Evolutionary conservation across 2,329 filamentous ascomycete species (phyloP).

Genomic region (Fusarium redolens): DNA sequence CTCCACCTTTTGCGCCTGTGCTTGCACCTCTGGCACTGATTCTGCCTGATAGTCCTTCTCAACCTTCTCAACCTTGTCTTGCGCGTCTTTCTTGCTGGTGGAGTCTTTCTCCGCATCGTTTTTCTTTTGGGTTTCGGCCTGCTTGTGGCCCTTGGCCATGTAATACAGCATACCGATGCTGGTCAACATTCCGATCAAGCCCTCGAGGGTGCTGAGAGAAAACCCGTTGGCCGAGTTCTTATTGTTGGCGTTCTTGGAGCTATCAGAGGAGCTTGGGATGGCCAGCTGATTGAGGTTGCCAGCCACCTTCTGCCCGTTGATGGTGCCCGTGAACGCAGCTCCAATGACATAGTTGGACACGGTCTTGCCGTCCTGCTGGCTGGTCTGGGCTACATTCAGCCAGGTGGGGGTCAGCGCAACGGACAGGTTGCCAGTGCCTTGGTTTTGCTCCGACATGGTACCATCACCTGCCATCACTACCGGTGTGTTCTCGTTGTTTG

Average conservation of each 20-base stretch:
- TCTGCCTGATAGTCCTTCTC: not conserved
- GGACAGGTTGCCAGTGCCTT: not conserved
- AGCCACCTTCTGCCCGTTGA: not conserved
- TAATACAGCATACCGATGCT: not conserved
- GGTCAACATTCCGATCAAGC: not conserved
- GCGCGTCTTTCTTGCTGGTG: not conserved
- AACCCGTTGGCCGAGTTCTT: not conserved
- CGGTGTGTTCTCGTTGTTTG: not conserved
- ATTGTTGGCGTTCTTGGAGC: not conserved
- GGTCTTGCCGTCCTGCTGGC: not conserved
- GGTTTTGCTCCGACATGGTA: not conserved
- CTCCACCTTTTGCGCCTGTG: not conserved
- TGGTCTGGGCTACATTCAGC: not conserved
- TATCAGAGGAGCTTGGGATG: not conserved
- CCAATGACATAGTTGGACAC: not conserved
- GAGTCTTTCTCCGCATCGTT: not conserved
- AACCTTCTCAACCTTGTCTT: not conserved
- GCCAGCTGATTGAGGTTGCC: not conserved
- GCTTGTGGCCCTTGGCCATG: not conserved
- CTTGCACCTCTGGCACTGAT: not conserved
- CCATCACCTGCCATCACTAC: not conserved
- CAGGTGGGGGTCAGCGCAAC: fast-evolving
- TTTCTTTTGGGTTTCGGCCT: not conserved
- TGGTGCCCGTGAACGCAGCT: not conserved
- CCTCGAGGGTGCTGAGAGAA: not conserved